phyloP scores from a whole-genome alignment of 2,329 filamentous ascomycete genomes.

The Delphinella strobiligena region DNA sequence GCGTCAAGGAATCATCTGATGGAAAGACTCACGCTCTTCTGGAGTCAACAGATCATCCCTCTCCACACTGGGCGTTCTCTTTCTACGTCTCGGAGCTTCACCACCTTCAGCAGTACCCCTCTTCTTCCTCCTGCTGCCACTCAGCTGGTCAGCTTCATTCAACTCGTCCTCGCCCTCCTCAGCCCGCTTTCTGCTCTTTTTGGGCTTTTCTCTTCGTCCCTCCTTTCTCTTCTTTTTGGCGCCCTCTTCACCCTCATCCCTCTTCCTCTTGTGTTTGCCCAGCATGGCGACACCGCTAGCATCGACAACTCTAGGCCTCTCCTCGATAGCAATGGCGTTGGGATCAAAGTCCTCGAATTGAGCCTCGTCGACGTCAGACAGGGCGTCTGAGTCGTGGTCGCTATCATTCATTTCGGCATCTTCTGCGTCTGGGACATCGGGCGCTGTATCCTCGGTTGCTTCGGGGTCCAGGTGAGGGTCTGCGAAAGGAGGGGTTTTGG shows the following conservation, averaged over 20 bases:
- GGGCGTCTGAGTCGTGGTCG: constrained; percentile 46
- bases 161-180: constrained; percentile 42
- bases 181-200: constrained; percentile 46
- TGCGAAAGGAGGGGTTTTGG: constrained; percentile 30
- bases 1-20: not conserved
- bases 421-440: constrained; percentile 10
- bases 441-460: constrained; percentile 20
- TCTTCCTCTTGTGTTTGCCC: constrained; percentile 52
- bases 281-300: constrained; percentile 49
- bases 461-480: constrained; percentile 35
- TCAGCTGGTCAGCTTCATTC: constrained; percentile 39
- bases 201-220: constrained; percentile 40
- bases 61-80: constrained; percentile 43
- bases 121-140: constrained; percentile 40
- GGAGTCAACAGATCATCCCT: constrained; percentile 70
- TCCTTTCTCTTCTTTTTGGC: constrained; percentile 53
- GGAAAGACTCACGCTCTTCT: constrained; percentile 55
- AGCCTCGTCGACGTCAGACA: constrained; percentile 53
- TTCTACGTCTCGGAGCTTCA: constrained; percentile 20
- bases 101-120: not conserved
- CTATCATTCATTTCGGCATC: constrained; percentile 33
- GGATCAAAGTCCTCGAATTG: constrained; percentile 55
- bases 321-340: constrained; percentile 47
- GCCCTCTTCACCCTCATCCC: constrained; percentile 48
- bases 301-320: constrained; percentile 47